phyloP scores from a whole-genome alignment of 2,329 filamentous ascomycete species.

The Hysterium pulicare region DNA sequence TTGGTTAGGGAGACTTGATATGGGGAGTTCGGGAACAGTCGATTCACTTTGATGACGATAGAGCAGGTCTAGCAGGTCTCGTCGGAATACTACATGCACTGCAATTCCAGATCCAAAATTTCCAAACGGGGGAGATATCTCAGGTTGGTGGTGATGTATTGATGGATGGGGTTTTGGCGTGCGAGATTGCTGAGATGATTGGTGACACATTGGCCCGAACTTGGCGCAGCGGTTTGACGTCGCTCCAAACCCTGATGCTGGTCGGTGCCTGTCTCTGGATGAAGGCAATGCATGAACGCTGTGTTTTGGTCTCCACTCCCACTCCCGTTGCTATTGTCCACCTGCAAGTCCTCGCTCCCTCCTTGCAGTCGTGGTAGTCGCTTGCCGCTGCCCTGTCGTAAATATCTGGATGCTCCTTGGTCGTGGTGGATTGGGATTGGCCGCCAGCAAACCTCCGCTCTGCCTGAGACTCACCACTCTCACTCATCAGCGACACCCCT shows the following conservation, averaged over 20 bases:
- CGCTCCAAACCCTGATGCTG: no score
- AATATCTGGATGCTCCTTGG: conserved; percentile 8
- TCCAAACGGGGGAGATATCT: background rate
- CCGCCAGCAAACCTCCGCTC: background rate
- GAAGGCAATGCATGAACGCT: background rate
- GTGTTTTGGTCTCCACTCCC: background rate
- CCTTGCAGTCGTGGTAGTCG: conserved; percentile 9
- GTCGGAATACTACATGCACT: no score
- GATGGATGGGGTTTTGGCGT: background rate
- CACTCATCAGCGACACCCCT: background rate
- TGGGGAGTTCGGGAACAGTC: background rate
- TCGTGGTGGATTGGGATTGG: conserved; percentile 1
- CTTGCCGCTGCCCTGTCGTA: conserved; percentile 5
- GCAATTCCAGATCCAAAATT: no score
- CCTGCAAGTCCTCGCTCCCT: conserved; percentile 1
- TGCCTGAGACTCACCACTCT: background rate
- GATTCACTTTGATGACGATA: background rate
- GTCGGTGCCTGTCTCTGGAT: background rate
- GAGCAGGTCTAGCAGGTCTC: no score
- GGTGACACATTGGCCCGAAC: no score
- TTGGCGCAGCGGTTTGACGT: no score
- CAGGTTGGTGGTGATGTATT: background rate
- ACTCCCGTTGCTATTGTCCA: background rate
- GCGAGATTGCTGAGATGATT: no score
- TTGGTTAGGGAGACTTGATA: background rate